Base-by-base conservation (phyloP, 176 grass and related monocot genomes). In the Oryza brachyantha region DNA sequence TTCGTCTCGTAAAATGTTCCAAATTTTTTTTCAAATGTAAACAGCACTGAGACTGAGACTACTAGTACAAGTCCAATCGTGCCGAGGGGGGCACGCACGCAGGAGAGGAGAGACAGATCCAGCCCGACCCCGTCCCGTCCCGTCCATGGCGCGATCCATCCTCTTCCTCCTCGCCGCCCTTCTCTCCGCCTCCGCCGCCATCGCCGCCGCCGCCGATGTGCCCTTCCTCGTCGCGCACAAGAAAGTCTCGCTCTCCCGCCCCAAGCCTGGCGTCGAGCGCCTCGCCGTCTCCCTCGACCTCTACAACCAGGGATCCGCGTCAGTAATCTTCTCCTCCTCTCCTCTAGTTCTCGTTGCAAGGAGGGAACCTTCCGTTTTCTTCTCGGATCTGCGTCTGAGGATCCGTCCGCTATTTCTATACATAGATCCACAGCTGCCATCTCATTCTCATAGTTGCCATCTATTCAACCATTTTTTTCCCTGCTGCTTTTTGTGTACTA, bases 271-370 rank as follows among this genome's bases (percentile, higher is more conserved):
- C 77, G 71, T 92, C 80, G 90, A 99, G 85, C 96, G 86, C 79
- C 81, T 99, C 78, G 77, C 92, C 60, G 90, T 99, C 57, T 85
- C 92, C 80, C 81, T 99, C 77, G 92, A 99, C 66, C 83, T 99
- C 83, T 99, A 95, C 90, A 99, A 99, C 86, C 83, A 99, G 79
- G 96, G 96, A 93, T 93, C 92, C 66, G 86, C 86, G 96, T 99
- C 25, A 85, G 88, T 84, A 13, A 37, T 19, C 26, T 43, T 43
- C 34, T n/a, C 11, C 11, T 41, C 43, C 43, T 46, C 42, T 52
- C 39, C 5, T 21, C 6, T 52, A 17, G 48, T 52, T 52, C n/a
- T n/a, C n/a, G 16, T 52, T n/a, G 48, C 48, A 21, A 52, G 17
- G 16, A 52, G 17, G 16, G 16, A n/a, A 50, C 8, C 24, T 57